Base-by-base conservation (phyloP, 2,329 filamentous ascomycete species). In the Ophiostoma fasciatum region DNA sequence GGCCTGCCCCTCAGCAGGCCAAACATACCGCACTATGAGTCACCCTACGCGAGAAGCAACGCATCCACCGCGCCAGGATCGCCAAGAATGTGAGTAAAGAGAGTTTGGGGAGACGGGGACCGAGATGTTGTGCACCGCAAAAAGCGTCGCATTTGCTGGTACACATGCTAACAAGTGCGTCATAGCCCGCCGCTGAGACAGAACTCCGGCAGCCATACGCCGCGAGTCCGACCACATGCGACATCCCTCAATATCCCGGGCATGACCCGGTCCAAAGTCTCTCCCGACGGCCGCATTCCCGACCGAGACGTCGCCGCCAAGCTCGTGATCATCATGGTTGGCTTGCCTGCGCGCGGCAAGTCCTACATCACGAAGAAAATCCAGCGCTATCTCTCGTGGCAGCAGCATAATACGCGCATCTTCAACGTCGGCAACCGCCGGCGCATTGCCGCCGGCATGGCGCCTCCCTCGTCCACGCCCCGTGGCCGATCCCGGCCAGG, bases 331-430 rank as follows among this genome's bases (percentile, higher is more conserved):
- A 77, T 98, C 55, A 98, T 98, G 90, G 90, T 98, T 42, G 90
- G 90, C 44, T 63, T 98, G 49, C 90, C 90, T 3, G 90, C 90
- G 9, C 71, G 90, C 50, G 90, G 90, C 53, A 98, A 98, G 62
- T 94, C 87, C 37, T 98, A 98, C 60, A 93, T 98, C 50, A 96
- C 90, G 42, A 96, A 96, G 66, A 98, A 98, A 62, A 72, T 98
- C 44, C 82, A 90, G 40, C 74, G 90, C 42, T 98, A 96, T 54
- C 63, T 98, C 34, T 88, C 92, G 33, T 98, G 90, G 90, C 76
- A 94, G 51, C 90, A 98, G 53, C 88, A 98, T 58, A 83, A 94
- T 51, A 90, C 87, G 11, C 73, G 71, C 46, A 94, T 98, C 48
- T 98, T 98, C 72, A 98, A 98, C 50, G 90, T 98, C 26, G 90